A percentile compares a stretch with the other conserved stretches of the same genome.
These are phyloP conservation scores for Apodospora peruviana DNA, from an alignment of 495 filamentous ascomycete species.

Conservation along the genomic window DNA sequence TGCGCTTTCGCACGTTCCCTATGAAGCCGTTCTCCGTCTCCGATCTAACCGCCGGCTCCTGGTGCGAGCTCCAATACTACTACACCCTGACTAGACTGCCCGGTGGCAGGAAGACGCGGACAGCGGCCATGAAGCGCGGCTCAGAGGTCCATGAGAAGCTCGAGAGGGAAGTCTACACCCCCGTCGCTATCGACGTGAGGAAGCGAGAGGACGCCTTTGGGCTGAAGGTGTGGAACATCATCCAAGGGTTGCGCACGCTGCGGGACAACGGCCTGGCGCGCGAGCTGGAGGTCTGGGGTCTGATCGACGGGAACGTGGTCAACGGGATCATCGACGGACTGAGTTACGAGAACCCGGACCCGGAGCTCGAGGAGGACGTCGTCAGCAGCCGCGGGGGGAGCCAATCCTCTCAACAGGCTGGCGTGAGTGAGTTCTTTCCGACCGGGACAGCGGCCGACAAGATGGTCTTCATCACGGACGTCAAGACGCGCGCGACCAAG, in stretches of 20 bases:
- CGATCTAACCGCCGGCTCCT: slow-evolving; percentile 80
- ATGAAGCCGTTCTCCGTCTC: slow-evolving; percentile 83
- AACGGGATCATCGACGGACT: slow-evolving; percentile 89
- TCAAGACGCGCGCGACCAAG: slow-evolving; percentile 70
- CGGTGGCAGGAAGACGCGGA: slow-evolving; percentile 63
- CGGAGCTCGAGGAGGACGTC: slow-evolving; percentile 54
- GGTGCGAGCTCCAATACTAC: slow-evolving; percentile 95
- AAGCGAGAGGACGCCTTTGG: slow-evolving; percentile 81
- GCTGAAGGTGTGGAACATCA: slow-evolving; percentile 84
- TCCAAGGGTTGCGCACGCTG: slow-evolving; percentile 75
- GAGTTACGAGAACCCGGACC: slow-evolving; percentile 69
- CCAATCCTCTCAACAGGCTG: slow-evolving; percentile 20
- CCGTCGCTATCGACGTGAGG: slow-evolving; percentile 63
- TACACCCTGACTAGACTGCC: slow-evolving; percentile 69
- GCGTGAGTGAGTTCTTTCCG: slow-evolving; percentile 21
- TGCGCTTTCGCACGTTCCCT: slow-evolving; percentile 73
- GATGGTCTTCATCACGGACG: slow-evolving; percentile 73
- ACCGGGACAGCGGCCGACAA: slow-evolving; percentile 64
- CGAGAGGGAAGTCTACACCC: slow-evolving; percentile 76
- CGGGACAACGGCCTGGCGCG: slow-evolving; percentile 74
- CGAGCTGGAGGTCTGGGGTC: slow-evolving; percentile 91
- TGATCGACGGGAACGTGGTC: slow-evolving; percentile 74
- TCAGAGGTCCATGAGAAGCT: slow-evolving; percentile 72
- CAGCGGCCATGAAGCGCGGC: slow-evolving; percentile 78
- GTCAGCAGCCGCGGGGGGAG: slow-evolving; percentile 23